Conservation (phyloP, 2,329 filamentous ascomycete genomes). For the Penicillium vulpinum region DNA sequence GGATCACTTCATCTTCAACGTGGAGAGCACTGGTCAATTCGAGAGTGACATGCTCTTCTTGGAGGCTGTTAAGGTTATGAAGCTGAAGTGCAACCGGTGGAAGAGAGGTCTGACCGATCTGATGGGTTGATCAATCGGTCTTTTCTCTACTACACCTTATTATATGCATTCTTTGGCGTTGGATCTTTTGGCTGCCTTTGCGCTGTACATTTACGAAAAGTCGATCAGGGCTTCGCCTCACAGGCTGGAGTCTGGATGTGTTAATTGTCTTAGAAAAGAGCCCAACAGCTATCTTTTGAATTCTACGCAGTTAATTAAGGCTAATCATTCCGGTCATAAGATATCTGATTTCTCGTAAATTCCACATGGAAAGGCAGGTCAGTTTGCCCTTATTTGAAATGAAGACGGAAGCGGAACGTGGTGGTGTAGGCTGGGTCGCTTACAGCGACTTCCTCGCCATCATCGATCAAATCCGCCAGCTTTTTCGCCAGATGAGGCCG, state of each 20-base stretch:
- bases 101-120: constrained; percentile 48
- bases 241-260: constrained; percentile 36
- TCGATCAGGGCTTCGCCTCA: constrained; percentile 33
- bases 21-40: constrained; percentile 95
- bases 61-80: constrained; percentile 80
- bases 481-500: constrained; percentile 78
- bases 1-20: constrained; percentile 96
- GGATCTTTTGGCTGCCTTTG: constrained; percentile 32
- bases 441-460: constrained; percentile 87
- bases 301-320: constrained; percentile 15
- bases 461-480: constrained; percentile 70
- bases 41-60: constrained; percentile 92
- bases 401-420: constrained; percentile 62
- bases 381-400: constrained; percentile 41
- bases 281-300: constrained; percentile 24
- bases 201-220: constrained; percentile 39
- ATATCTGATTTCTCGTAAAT: constrained; percentile 6
- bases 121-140: constrained; percentile 32
- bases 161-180: constrained; percentile 44
- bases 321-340: constrained; percentile 10
- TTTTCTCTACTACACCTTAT: constrained; percentile 18
- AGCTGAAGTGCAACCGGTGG: constrained; percentile 69
- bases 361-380: neutral
- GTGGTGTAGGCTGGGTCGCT: constrained; percentile 87
- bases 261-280: constrained; percentile 30